phyloP scores from a whole-genome alignment of 257 asterid genomes.

The Catharanthus roseus region DNA sequence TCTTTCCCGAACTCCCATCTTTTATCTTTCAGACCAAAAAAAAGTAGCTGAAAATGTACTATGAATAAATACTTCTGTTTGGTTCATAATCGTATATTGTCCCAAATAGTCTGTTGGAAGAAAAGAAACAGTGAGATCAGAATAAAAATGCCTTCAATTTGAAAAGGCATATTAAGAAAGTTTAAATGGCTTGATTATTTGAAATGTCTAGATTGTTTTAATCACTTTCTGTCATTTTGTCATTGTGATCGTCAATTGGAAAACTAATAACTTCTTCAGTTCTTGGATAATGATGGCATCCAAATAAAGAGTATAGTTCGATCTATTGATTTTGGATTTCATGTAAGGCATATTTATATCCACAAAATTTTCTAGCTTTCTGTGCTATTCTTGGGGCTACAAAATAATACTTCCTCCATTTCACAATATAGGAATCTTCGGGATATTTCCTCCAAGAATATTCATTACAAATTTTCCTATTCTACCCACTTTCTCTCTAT shows the following conservation, averaged over 20 bases:
- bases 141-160: not conserved
- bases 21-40: not conserved
- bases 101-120: not conserved
- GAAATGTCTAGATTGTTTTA: too few relatives aligned
- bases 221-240: not conserved
- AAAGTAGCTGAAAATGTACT: too few relatives aligned
- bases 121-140: too few relatives aligned
- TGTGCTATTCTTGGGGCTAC: not conserved
- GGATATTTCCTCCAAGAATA: too few relatives aligned
- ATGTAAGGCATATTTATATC: not conserved
- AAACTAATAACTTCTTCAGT: not conserved
- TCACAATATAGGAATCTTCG: too few relatives aligned
- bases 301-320: not conserved
- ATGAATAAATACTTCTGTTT: not conserved
- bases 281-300: not conserved
- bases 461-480: too few relatives aligned
- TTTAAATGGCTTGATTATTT: not conserved
- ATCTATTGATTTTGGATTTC: not conserved
- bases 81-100: too few relatives aligned
- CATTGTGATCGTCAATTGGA: not conserved
- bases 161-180: not conserved
- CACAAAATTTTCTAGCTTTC: not conserved
- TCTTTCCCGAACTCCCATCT: not conserved
- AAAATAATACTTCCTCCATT: too few relatives aligned
- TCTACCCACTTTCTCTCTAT: too few relatives aligned